Evolutionary conservation across 306 rosid genomes (phyloP).

Genomic region (Psophocarpus tetragonolobus): DNA sequence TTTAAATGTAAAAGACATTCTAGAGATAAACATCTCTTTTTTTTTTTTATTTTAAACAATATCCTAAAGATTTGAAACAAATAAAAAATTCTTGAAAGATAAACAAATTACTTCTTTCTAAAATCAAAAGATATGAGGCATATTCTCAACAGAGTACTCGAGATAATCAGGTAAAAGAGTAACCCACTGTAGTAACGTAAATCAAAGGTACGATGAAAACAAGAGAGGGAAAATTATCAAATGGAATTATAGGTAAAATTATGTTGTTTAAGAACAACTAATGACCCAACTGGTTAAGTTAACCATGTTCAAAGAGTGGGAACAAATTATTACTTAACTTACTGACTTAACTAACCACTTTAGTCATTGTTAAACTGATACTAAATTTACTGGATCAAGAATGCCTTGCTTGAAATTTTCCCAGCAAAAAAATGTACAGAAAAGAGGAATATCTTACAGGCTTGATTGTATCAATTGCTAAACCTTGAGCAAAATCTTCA

Average conservation of each 20-base stretch:
- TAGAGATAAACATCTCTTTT: too few species aligned
- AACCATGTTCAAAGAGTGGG: not conserved
- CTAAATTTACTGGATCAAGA: not conserved
- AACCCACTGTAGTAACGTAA: not conserved
- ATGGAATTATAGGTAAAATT: not conserved
- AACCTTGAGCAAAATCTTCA: constrained; percentile 45
- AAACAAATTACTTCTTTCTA: too few species aligned
- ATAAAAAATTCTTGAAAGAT: too few species aligned
- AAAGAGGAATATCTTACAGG: constrained; percentile 45
- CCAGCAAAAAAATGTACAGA: not conserved
- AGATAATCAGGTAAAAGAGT: not conserved
- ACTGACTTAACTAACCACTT: not conserved
- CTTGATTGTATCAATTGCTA: constrained; percentile 35
- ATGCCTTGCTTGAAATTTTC: not conserved
- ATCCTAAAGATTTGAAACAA: too few species aligned
- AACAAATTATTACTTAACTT: not conserved
- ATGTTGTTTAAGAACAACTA: not conserved
- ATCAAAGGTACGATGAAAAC: not conserved
- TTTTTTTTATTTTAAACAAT: too few species aligned
- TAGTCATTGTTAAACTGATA: not conserved
- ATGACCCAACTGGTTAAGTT: not conserved
- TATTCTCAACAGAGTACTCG: too few species aligned
- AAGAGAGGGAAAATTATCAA: not conserved
- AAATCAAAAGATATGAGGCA: too few species aligned
- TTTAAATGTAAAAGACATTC: too few species aligned